Evolutionary conservation across 352 stramenopile genomes (phyloP).

Genomic region (Globisporangium canariense): DNA sequence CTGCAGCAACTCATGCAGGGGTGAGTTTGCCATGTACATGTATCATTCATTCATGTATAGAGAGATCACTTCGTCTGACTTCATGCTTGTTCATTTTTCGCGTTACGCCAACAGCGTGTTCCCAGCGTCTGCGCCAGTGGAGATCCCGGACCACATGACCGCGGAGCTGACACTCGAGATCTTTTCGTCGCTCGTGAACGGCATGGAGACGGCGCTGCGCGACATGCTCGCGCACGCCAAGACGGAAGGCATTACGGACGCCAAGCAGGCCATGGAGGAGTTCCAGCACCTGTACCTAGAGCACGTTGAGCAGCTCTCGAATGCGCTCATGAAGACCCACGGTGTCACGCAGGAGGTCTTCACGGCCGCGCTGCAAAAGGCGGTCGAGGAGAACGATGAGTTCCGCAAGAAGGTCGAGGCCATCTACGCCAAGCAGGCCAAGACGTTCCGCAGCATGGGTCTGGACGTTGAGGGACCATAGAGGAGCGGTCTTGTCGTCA

Average conservation of each 20-base stretch:
- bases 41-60: background rate
- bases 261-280: constrained; percentile 64
- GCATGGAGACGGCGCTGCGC: constrained; percentile 76
- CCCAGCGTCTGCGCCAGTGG: constrained; percentile 41
- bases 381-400: constrained; percentile 50
- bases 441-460: constrained; percentile 69
- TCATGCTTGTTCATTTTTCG: background rate
- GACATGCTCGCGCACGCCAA: constrained; percentile 73
- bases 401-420: constrained; percentile 71
- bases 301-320: constrained; percentile 67
- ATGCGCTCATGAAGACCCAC: constrained; percentile 60
- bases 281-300: constrained; percentile 75
- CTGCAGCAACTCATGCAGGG: constrained; percentile 67
- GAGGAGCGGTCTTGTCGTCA: background rate
- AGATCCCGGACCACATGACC: constrained; percentile 67
- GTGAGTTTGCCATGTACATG: constrained; percentile 21
- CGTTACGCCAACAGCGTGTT: constrained; percentile 40
- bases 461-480: constrained; percentile 54
- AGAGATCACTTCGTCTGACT: background rate
- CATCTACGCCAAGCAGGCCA: constrained; percentile 66
- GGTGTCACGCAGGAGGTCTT: constrained; percentile 63
- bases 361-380: constrained; percentile 66
- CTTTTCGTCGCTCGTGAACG: constrained; percentile 56
- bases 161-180: constrained; percentile 67
- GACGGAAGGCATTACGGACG: constrained; percentile 70